Conservation (phyloP, 169 alveolate species). For the Plasmodium yoelii region DNA sequence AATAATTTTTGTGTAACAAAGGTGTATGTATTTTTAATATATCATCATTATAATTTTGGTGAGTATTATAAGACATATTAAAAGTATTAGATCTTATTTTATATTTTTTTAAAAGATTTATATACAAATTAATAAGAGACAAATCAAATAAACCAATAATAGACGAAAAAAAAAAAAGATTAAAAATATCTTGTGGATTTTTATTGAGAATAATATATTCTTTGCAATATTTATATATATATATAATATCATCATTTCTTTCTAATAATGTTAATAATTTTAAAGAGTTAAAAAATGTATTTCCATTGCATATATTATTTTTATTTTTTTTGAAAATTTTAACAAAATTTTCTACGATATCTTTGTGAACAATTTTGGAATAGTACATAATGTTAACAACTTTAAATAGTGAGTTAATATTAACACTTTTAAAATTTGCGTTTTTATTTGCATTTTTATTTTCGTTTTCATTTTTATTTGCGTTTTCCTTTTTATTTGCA, state of each 20-base stretch:
- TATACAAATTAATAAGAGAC: slow-evolving; percentile 9
- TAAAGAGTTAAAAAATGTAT: slow-evolving; percentile 8
- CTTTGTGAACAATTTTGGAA: slow-evolving; percentile 39
- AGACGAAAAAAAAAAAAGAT: slow-evolving; percentile 52
- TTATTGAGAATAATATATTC: slow-evolving; percentile 31
- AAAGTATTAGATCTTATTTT: background rate
- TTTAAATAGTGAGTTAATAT: slow-evolving; percentile 8
- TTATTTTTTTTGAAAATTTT: background rate
- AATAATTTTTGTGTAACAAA: slow-evolving; percentile 35
- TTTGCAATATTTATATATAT: slow-evolving; percentile 43
- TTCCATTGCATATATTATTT: background rate
- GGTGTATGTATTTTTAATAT: slow-evolving; percentile 2
- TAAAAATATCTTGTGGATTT: slow-evolving; percentile 6
- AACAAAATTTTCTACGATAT: slow-evolving; percentile 11
- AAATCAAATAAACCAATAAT: slow-evolving; percentile 51
- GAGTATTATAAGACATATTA: too few relatives aligned
- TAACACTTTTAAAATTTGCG: background rate
- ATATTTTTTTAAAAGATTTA: slow-evolving; percentile 27
- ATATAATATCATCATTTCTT: slow-evolving; percentile 3
- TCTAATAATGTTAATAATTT: slow-evolving; percentile 57
- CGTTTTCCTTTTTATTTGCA: too few relatives aligned
- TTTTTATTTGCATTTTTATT: too few relatives aligned
- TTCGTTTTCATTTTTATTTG: too few relatives aligned
- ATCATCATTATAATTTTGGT: too few relatives aligned
- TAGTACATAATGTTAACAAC: slow-evolving; percentile 48